Conservation (phyloP, 176 grass and related monocot species). For the Hordeum marinum region DNA sequence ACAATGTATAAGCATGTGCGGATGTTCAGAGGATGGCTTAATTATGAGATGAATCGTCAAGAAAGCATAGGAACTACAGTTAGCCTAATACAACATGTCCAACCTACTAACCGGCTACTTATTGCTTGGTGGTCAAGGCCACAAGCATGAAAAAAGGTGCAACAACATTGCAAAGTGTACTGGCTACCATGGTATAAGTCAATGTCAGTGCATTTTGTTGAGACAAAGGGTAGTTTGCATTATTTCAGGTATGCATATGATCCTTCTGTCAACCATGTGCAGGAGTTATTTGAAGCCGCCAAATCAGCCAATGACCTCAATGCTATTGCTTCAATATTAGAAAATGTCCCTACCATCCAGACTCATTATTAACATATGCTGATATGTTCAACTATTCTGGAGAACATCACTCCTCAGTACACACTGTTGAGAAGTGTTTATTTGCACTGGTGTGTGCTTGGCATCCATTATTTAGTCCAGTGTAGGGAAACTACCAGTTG, state of each 20-base stretch:
- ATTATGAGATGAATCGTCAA: no score
- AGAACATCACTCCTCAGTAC: constrained; percentile 68
- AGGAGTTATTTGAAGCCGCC: constrained; percentile 83
- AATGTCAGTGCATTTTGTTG: neutral
- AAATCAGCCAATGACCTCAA: constrained; percentile 90
- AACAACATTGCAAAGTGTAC: no score
- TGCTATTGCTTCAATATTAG: constrained; percentile 67
- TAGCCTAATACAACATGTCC: no score
- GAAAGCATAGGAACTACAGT: no score
- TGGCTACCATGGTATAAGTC: no score
- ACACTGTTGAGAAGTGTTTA: constrained; percentile 77
- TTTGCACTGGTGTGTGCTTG: constrained; percentile 90
- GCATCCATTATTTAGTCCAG: constrained; percentile 69
- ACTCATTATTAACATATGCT: constrained; percentile 87
- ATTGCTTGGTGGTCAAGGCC: no score
- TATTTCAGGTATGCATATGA: constrained; percentile 86
- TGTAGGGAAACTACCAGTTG: constrained; percentile 59
- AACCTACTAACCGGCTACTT: no score
- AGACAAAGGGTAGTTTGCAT: constrained; percentile 64
- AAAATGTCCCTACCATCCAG: constrained; percentile 66
- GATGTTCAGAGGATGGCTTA: no score
- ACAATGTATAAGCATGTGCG: no score
- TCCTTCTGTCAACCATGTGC: constrained; percentile 51
- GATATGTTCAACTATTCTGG: constrained; percentile 95
- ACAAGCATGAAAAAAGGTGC: no score